A percentile compares a stretch with the other conserved stretches of the same genome.
phyloP scores from a whole-genome alignment of 495 filamentous ascomycete genomes.

The Hypoxylon lenormandii region DNA sequence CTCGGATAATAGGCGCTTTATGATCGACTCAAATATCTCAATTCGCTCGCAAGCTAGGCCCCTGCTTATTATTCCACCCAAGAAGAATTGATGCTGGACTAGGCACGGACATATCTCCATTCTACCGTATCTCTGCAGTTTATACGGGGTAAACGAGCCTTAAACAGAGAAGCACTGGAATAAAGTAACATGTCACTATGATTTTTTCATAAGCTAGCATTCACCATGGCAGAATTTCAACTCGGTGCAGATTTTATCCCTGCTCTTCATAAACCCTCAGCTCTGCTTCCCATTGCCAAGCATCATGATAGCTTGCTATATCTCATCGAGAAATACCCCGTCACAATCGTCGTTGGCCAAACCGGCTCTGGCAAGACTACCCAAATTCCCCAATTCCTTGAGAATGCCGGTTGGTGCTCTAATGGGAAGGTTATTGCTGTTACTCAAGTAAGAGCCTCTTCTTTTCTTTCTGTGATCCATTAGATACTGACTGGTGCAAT shows the following conservation, averaged over 20 bases:
- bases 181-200: background rate
- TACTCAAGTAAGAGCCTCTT: conserved; percentile 77
- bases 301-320: conserved; percentile 80
- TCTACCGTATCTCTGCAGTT: too few relatives aligned
- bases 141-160: background rate
- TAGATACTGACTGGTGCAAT: conserved; percentile 34
- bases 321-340: conserved; percentile 78
- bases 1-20: too few relatives aligned
- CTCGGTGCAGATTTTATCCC: conserved; percentile 76
- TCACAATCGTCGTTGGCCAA: conserved; percentile 87
- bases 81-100: too few relatives aligned
- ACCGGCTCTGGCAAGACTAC: conserved; percentile 94
- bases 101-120: too few relatives aligned
- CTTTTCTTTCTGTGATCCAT: conserved; percentile 7
- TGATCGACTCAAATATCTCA: too few relatives aligned
- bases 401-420: conserved; percentile 88
- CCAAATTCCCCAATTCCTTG: conserved; percentile 86
- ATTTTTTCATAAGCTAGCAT: background rate
- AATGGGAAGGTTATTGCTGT: conserved; percentile 84
- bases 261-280: conserved; percentile 79
- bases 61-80: too few relatives aligned
- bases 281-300: conserved; percentile 80
- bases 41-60: too few relatives aligned
- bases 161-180: background rate
- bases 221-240: conserved; percentile 67